Conservation (phyloP, 2,329 filamentous ascomycete species). For the Botrytis tulipae region DNA sequence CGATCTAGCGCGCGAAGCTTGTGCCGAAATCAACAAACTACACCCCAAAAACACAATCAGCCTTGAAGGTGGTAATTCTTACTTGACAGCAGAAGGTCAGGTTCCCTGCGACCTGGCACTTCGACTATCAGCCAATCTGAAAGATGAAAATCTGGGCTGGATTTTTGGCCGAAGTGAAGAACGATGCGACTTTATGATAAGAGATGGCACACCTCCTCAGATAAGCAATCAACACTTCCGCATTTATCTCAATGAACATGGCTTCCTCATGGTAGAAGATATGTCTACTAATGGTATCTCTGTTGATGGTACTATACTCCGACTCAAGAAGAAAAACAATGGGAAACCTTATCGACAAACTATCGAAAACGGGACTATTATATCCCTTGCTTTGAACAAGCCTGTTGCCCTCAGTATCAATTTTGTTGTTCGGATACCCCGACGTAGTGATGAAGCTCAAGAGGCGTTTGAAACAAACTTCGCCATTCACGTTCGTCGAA, state of each 20-base stretch:
- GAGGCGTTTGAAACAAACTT: slow-evolving; percentile 68
- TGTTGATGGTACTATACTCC: slow-evolving; percentile 71
- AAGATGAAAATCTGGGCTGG: slow-evolving; percentile 70
- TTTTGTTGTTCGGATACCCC: slow-evolving; percentile 84
- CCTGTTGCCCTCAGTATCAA: slow-evolving; percentile 58
- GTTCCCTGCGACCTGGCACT: slow-evolving; percentile 66
- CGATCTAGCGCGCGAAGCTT: slow-evolving; percentile 67
- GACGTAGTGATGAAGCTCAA: slow-evolving; percentile 64
- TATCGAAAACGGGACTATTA: slow-evolving; percentile 37
- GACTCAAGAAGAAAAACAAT: slow-evolving; percentile 48
- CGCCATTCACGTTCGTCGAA: slow-evolving; percentile 3
- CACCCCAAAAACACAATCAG: slow-evolving; percentile 61
- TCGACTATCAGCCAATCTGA: slow-evolving; percentile 71
- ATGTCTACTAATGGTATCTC: slow-evolving; percentile 93
- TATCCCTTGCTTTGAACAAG: slow-evolving; percentile 36
- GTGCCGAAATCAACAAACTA: slow-evolving; percentile 47
- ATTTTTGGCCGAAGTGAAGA: slow-evolving; percentile 75
- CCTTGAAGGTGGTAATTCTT: slow-evolving; percentile 43
- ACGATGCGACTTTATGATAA: slow-evolving; percentile 70
- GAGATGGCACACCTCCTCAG: slow-evolving; percentile 64
- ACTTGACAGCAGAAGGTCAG: slow-evolving; percentile 28
- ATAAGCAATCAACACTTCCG: slow-evolving; percentile 96
- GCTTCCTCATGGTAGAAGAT: slow-evolving; percentile 88
- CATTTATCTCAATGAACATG: slow-evolving; percentile 84
- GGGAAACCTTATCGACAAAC: slow-evolving; percentile 40